These are phyloP conservation scores for Gracilaria domingensis DNA, from an alignment of 23 red algal species.

Conservation along the genomic window DNA sequence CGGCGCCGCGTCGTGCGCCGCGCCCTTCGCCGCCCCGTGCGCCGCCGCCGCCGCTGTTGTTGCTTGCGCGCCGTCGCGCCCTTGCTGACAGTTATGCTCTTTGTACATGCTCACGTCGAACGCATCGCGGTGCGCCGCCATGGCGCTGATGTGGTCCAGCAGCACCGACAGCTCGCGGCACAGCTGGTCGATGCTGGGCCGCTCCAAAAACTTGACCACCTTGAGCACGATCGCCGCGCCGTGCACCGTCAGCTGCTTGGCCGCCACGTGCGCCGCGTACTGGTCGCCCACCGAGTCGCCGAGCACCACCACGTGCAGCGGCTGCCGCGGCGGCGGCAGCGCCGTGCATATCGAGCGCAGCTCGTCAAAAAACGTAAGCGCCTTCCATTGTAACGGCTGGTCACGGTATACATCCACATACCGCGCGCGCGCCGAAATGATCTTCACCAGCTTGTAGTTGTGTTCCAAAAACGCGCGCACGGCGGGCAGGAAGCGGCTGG, in stretches of 20 bases:
- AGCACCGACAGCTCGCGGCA: conserved; percentile 63
- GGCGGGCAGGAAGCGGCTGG: conserved; percentile 90
- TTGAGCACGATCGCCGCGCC: conserved; percentile 62
- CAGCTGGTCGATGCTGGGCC: conserved; percentile 61
- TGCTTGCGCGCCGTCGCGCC: too few species aligned
- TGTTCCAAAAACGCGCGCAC: conserved; percentile 76
- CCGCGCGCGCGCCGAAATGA: conserved; percentile 90
- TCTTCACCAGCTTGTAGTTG: conserved; percentile 61
- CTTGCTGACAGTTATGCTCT: conserved; percentile 9
- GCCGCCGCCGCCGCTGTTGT: neutral
- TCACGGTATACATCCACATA: conserved; percentile 80
- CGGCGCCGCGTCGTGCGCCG: neutral
- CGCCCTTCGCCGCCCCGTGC: too few species aligned
- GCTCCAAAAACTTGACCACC: conserved; percentile 82
- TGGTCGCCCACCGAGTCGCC: conserved; percentile 70
- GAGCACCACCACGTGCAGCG: conserved; percentile 65
- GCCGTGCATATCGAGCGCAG: conserved; percentile 33
- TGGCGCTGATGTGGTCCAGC: conserved; percentile 64
- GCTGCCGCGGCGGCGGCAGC: neutral
- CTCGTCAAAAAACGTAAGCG: conserved; percentile 83
- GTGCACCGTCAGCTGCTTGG: conserved; percentile 24
- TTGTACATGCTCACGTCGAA: conserved; percentile 74
- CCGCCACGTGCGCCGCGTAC: conserved; percentile 70
- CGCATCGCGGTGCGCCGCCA: conserved; percentile 23
- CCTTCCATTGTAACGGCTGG: conserved; percentile 93